A percentile compares a stretch with the other conserved stretches of the same genome.
These are phyloP conservation scores for Xylariales sp. DNA, from an alignment of 2,329 filamentous ascomycete genomes.

Conservation along the genomic window DNA sequence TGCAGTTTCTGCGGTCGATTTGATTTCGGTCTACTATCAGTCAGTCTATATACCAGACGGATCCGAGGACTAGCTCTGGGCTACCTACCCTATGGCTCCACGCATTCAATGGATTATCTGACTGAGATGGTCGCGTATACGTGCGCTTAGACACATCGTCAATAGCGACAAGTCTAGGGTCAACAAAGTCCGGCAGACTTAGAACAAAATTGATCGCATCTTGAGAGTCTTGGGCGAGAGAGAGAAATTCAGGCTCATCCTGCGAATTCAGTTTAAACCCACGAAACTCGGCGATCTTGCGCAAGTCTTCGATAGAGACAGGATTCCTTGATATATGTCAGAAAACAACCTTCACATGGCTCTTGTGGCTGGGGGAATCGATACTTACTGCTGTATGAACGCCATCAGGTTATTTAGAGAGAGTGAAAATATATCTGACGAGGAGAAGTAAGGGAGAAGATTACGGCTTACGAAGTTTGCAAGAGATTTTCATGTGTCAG, in stretches of 20 bases:
- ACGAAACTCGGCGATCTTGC: background rate
- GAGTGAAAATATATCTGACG: no score
- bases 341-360: no score
- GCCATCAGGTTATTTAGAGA: no score
- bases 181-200: background rate
- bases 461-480: no score
- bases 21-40: background rate
- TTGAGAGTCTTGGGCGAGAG: background rate
- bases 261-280: background rate
- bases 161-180: background rate
- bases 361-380: background rate
- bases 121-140: background rate
- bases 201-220: background rate
- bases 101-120: conserved; percentile 1
- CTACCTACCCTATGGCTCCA: background rate
- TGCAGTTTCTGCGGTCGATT: background rate
- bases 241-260: background rate
- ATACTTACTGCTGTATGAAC: background rate
- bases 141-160: background rate
- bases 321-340: background rate
- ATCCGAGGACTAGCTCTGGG: background rate
- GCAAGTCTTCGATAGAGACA: background rate
- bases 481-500: no score
- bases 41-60: background rate
- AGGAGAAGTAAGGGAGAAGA: no score